These are phyloP conservation scores for bread wheat (Triticum aestivum) DNA, from an alignment of 176 grass and related monocot species.

Conservation along the genomic window DNA sequence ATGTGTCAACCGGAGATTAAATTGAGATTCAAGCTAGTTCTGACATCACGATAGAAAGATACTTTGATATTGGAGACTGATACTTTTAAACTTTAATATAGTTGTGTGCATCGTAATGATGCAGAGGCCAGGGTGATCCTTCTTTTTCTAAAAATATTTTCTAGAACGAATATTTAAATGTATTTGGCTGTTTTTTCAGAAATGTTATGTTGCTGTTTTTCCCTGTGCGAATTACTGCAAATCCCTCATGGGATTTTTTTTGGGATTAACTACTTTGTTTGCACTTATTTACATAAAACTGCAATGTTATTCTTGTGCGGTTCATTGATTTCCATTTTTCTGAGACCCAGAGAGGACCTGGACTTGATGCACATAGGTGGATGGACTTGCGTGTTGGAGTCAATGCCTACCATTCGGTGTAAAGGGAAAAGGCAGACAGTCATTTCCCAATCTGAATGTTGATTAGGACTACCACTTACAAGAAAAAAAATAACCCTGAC, in stretches of 20 bases:
- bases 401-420: constrained; percentile 3
- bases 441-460: constrained; percentile 19
- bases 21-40: background rate
- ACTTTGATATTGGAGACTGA: background rate
- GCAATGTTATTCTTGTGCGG: background rate
- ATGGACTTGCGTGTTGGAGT: background rate
- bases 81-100: no score
- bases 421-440: background rate
- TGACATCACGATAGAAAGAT: background rate
- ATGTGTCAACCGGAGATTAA: background rate
- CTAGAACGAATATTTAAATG: no score
- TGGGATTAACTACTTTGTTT: background rate
- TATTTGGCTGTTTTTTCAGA: no score
- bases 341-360: background rate
- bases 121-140: no score
- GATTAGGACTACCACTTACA: constrained; percentile 41
- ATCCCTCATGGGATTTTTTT: background rate
- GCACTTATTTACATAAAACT: background rate
- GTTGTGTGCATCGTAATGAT: no score
- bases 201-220: no score
- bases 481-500: background rate
- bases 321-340: background rate
- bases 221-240: background rate
- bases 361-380: background rate
- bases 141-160: no score